Conservation (phyloP, 2,329 filamentous ascomycete genomes). For the Helminthosporium solani region DNA sequence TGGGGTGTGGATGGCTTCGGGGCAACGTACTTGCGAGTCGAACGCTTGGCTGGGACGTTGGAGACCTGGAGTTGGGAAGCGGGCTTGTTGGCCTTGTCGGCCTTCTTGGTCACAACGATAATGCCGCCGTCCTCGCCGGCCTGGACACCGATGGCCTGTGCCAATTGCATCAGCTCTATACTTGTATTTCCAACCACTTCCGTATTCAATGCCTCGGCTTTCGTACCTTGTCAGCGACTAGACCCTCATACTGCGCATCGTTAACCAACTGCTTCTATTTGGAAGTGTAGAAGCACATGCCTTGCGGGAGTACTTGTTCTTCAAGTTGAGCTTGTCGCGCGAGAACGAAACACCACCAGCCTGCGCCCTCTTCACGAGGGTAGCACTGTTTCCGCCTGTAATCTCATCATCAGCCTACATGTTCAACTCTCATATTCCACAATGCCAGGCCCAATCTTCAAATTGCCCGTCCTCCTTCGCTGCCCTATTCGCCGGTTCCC, state of each 20-base stretch:
- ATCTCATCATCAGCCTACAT: constrained; percentile 7
- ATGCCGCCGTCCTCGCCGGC: constrained; percentile 76
- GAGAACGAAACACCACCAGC: constrained; percentile 86
- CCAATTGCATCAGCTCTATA: constrained; percentile 4
- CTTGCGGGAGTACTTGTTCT: constrained; percentile 90
- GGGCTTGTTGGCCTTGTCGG: constrained; percentile 70
- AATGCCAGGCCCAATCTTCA: neutral
- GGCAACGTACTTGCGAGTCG: constrained; percentile 72
- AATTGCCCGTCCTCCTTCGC: neutral
- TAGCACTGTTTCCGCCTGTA: constrained; percentile 82
- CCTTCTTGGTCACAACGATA: constrained; percentile 81
- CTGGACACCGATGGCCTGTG: constrained; percentile 78
- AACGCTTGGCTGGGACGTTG: constrained; percentile 70
- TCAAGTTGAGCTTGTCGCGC: constrained; percentile 89
- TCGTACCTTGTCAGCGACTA: constrained; percentile 86
- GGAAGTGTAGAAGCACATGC: constrained; percentile 48
- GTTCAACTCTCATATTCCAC: neutral
- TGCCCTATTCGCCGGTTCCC: constrained; percentile 1
- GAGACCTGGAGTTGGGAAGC: constrained; percentile 64
- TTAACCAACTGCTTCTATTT: constrained; percentile 24
- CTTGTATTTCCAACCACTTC: neutral
- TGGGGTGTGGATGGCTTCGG: neutral
- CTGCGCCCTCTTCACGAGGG: constrained; percentile 83
- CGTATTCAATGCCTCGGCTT: neutral
- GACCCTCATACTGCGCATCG: constrained; percentile 73